Percentiles rank a stretch among this genome's conserved stretches.
phyloP scores from a whole-genome alignment of 306 rosid species.

The Aeschynomene evenia region DNA sequence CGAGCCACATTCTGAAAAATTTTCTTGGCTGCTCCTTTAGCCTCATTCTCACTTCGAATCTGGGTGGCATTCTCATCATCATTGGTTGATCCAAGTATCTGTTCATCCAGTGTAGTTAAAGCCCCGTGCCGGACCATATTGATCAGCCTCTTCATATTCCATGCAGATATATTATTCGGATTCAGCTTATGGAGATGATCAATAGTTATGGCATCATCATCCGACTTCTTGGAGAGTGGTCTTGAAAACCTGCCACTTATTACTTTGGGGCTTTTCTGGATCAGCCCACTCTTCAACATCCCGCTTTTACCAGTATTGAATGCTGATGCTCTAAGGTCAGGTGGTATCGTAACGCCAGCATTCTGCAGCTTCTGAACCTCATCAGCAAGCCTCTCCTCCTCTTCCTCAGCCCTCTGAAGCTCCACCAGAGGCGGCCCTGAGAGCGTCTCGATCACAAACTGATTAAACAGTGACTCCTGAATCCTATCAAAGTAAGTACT shows the following conservation, averaged over 20 bases:
- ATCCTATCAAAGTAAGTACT: slow-evolving; percentile 83
- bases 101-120: slow-evolving; percentile 71
- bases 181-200: slow-evolving; percentile 74
- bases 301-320: slow-evolving; percentile 42
- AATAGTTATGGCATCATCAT: slow-evolving; percentile 69
- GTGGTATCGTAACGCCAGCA: slow-evolving; percentile 80
- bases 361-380: slow-evolving; percentile 77
- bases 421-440: slow-evolving; percentile 78
- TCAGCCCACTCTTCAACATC: slow-evolving; percentile 47
- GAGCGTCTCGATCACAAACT: slow-evolving; percentile 74
- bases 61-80: slow-evolving; percentile 55
- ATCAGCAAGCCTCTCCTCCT: slow-evolving; percentile 63
- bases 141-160: slow-evolving; percentile 94
- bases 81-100: slow-evolving; percentile 39
- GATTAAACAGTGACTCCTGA: slow-evolving; percentile 77
- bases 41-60: slow-evolving; percentile 74
- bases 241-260: slow-evolving; percentile 45
- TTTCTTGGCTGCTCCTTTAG: slow-evolving; percentile 80
- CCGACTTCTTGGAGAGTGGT: slow-evolving; percentile 42
- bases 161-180: slow-evolving; percentile 77
- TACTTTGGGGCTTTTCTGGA: slow-evolving; percentile 33
- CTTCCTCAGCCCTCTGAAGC: slow-evolving; percentile 58
- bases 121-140: slow-evolving; percentile 68
- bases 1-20: slow-evolving; percentile 80
- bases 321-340: slow-evolving; percentile 56